Evolutionary conservation across 1,139 yeast genomes (phyloP), one percentile per base, ranked within the genome.

Genomic region (Scheffersomyces lignicola): DNA sequence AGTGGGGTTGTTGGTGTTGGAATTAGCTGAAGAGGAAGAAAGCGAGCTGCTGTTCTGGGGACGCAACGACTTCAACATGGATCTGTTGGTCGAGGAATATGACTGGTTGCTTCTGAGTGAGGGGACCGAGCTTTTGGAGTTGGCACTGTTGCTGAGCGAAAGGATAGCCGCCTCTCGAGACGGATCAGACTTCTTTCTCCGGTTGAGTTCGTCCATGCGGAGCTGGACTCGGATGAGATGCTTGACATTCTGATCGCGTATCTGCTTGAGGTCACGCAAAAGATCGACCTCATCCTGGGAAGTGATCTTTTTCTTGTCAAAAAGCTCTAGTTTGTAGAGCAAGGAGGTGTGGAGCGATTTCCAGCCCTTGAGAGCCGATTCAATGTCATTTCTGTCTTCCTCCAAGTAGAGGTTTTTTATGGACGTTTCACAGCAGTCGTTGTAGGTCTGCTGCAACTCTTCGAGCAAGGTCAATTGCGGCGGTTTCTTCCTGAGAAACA

Each of bases 301-400:
- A 40, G 62, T 65, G 18, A 51, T 36, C 7, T 61, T 53, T 9
- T 59, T 57, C 40, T 71, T 73, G 33, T 80, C 83, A 36, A 82
- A 69, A 10, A 62, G 47, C 24, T 80, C 84, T 29, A 81, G 58
- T 47, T 76, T 77, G 52, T 65, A 77, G 35, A 78, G 63, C 8
- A 80, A 65, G 34, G 76, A 71, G 2, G 85, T 78, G 44, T 80
- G 86, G 13, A 83, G 58, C 7, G 80, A 67, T 48, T 79, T 81
- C 90, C 90, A 83, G 3, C 89, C 89, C 45, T 73, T 76, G 18
- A 80, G 58, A 1, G 90, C 85, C 14, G 71, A 77, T 37, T 69
- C 76, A 33, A 68, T 58, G 14, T 72, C 66, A 25, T 70, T 65
- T 15, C 10, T 26, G 14, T 66, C 62, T 41, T 82, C 83, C 49